Percentiles rank a stretch among this genome's conserved stretches.
phyloP scores from a whole-genome alignment of 2,329 filamentous ascomycete species.

The Triangularia verruculosa region DNA sequence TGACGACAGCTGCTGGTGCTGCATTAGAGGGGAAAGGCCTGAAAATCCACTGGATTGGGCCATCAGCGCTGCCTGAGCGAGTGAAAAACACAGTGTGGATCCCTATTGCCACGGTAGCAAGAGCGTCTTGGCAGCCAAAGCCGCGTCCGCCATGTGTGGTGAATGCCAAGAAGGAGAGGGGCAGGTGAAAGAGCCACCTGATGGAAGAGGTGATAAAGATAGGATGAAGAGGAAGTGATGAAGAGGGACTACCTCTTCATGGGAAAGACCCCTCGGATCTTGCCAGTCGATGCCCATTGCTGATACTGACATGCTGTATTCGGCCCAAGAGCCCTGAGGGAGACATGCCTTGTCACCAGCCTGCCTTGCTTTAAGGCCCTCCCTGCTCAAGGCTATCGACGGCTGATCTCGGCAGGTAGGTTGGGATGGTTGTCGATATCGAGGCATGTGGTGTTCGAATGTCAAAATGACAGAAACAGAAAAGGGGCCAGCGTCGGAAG shows the following conservation, averaged over 20 bases:
- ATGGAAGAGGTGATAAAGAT: neutral
- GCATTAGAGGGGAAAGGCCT: constrained; percentile 18
- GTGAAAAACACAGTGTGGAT: constrained; percentile 16
- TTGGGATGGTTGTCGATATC: neutral
- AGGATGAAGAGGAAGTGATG: neutral
- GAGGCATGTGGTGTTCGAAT: neutral
- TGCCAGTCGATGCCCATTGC: neutral
- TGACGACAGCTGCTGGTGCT: constrained; percentile 18
- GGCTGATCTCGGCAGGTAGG: neutral
- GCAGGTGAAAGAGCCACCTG: neutral
- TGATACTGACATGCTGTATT: neutral
- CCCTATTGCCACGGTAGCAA: neutral
- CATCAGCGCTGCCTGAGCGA: constrained; percentile 6
- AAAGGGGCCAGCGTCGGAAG: neutral
- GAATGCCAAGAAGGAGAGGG: constrained; percentile 4
- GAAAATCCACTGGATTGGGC: constrained; percentile 17
- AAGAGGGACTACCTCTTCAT: neutral
- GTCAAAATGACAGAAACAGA: neutral
- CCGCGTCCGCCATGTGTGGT: constrained; percentile 5
- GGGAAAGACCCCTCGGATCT: neutral
- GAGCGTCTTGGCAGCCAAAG: neutral
- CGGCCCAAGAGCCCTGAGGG: neutral
- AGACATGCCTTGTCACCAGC: neutral
- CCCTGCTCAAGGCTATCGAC: neutral
- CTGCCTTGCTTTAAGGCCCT: neutral